Evolutionary conservation across 2,329 filamentous ascomycete genomes (phyloP), one percentile per base, ranked within the genome.

Genomic region (Clarireedia sp.): DNA sequence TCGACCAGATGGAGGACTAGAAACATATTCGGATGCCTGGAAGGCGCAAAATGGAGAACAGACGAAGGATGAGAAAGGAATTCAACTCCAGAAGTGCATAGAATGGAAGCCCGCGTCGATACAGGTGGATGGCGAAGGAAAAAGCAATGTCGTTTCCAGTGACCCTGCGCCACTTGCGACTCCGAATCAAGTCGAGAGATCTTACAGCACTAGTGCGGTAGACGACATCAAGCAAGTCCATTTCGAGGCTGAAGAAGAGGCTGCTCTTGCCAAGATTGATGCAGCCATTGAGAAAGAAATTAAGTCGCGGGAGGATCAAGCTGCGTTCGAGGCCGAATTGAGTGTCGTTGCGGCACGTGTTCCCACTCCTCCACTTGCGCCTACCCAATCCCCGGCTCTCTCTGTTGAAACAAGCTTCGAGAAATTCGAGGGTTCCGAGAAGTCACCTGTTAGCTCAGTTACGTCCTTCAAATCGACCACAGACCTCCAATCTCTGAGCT

Each of bases 11-110:
- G 80, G 80, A 60, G 87, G 86, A 58, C 69, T 97, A 78, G 90
- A 91, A 60, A 90, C 89, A 65, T 96, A 96, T 73, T 95, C 90
- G 66, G 90, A 94, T 70, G 89, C 90, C 54, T 87, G 94, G 76
- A 90, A 92, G 71, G 86, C 87, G 70, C 81, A 85, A 61, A 84
- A 92, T 69, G 77, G 79, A 49, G 80, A 81, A 38, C 74, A 84
- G 48, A 86, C 90, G 50, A 83, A 86, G 63, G 91, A 96, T 69
- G 96, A 90, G 90, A 86, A 86, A 44, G 90, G 96, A 70, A 95
- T 90, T 66, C 88, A 96, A 70, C 91, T 95, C 69, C 87, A 86
- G 55, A 87, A 90, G 71, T 81, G 86, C 60, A 89, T 96, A 64
- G 91, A 94, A 69, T 96, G 91, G 89, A 91, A 94, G 75, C 79